Evolutionary conservation across 208 protist species (phyloP).

Genomic region (Trypanosomatidae sp.): DNA sequence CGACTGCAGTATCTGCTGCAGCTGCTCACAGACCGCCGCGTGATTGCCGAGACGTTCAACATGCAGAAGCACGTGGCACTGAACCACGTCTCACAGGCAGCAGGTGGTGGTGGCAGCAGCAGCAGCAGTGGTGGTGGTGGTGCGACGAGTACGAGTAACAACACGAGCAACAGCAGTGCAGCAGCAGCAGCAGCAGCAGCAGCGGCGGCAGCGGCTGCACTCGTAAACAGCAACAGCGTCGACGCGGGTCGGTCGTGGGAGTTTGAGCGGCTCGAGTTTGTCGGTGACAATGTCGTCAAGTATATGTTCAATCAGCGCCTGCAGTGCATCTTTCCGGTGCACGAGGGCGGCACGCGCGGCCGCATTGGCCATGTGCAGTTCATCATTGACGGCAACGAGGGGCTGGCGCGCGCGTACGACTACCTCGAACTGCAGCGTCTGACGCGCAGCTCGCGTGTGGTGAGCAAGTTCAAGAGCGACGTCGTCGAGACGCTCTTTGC

Average conservation of each 20-base stretch:
- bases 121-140: slow-evolving; percentile 1
- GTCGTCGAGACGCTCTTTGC: slow-evolving; percentile 83
- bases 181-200: too few species aligned
- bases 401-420: slow-evolving; percentile 71
- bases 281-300: slow-evolving; percentile 84
- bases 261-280: slow-evolving; percentile 81
- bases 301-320: slow-evolving; percentile 72
- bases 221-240: slow-evolving; percentile 1
- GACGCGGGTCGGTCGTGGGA: slow-evolving; percentile 56
- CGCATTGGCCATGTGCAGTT: slow-evolving; percentile 64
- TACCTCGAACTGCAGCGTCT: slow-evolving; percentile 65
- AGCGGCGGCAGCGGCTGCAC: too few species aligned
- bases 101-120: too few species aligned
- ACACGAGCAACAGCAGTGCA: too few species aligned
- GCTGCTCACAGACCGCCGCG: slow-evolving; percentile 55
- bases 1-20: slow-evolving; percentile 66
- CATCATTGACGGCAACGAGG: slow-evolving; percentile 84
- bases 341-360: slow-evolving; percentile 54
- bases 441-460: slow-evolving; percentile 48
- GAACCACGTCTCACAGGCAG: too few species aligned
- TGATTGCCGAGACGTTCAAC: slow-evolving; percentile 64
- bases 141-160: too few species aligned
- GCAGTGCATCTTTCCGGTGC: slow-evolving; percentile 41
- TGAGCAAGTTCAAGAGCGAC: slow-evolving; percentile 89
- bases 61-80: too few species aligned